Percentiles rank a stretch among this genome's conserved stretches.
Evolutionary conservation across 2,329 filamentous ascomycete species (phyloP).

Genomic region (Diaporthe aspalathi): DNA sequence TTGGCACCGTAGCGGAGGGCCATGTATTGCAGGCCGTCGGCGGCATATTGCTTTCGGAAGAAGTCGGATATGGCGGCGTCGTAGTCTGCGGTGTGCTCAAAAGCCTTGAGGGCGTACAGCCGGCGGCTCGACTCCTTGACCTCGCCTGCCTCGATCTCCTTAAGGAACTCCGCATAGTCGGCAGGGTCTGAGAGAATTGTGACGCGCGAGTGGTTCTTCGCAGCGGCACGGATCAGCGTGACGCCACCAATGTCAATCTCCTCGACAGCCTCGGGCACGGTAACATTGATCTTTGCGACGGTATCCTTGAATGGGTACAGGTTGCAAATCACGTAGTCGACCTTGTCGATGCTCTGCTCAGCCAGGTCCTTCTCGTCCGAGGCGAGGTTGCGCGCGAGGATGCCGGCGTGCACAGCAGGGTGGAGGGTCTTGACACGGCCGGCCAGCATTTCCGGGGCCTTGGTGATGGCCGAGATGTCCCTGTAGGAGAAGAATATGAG

Average conservation of each 20-base stretch:
- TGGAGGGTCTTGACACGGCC: conserved; percentile 91
- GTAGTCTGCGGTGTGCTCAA: conserved; percentile 98
- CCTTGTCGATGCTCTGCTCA: conserved; percentile 93
- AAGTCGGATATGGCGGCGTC: conserved; percentile 94
- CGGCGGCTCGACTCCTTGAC: conserved; percentile 88
- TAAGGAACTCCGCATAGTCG: conserved; percentile 94
- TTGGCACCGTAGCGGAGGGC: conserved; percentile 95
- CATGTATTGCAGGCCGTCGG: conserved; percentile 83
- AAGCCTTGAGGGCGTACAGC: conserved; percentile 94
- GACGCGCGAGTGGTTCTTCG: conserved; percentile 97
- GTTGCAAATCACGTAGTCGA: conserved; percentile 97
- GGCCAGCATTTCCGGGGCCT: conserved; percentile 95
- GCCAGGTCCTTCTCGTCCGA: conserved; percentile 97
- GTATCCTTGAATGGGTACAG: conserved; percentile 99
- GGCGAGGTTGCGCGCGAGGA: conserved; percentile 92
- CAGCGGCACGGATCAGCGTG: conserved; percentile 93
- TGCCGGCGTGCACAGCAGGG: conserved; percentile 89
- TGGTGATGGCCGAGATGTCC: conserved; percentile 97
- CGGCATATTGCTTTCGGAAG: conserved; percentile 97
- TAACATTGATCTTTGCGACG: conserved; percentile 95
- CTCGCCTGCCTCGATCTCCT: conserved; percentile 88
- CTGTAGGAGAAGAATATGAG: conserved; percentile 56
- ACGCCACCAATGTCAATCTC: conserved; percentile 99
- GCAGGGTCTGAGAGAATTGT: conserved; percentile 94
- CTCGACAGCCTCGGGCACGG: conserved; percentile 95